Base-by-base conservation (phyloP, 164 flowering plant genomes). In the Kalanchoe fedtschenkoi region DNA sequence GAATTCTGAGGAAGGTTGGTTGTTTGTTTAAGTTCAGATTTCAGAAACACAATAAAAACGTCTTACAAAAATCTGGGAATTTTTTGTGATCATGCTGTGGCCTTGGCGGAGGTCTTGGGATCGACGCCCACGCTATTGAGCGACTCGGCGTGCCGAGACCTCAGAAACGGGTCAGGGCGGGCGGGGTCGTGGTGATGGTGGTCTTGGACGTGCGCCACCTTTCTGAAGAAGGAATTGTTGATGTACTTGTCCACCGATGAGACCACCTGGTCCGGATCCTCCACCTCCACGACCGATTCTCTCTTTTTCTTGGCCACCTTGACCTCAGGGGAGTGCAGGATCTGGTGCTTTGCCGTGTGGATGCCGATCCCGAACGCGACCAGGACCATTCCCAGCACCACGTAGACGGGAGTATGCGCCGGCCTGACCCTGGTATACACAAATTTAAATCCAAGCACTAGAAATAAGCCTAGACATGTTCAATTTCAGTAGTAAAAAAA, bases 151-250 rank as follows among this genome's bases (percentile, higher is more conserved):
- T 17, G n/a, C 6, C 56, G 56, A 0, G 56, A 32, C 4, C 16
- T 26, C 26, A 51, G 14, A 26, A 51, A 51, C 1, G 56, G 56
- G 56, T 51, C 56, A 0, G 56, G 56, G 26, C 56, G 56, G 3
- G 17, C 16, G 10, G 56, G 56, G 6, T 51, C 56, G 4, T 24
- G 5, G 26, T 51, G 32, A 1, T 15, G 17, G 14, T 51, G 30
- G 6, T 51, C 56, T 5, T 51, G 56, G 32, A 51, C 56, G 17
- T 51, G 56, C 3, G 56, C 56, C 56, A 51, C 56, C 26, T 51
- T 51, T 26, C 56, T 26, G 56, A 51, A 51, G 9, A 51, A 51
- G 56, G 56, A 51, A 51, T 51, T 51, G 56, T 51, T 51, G 3
- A 51, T 51, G 56, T 51, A 51, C 56, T 51, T 51, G 56, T 26